Evolutionary conservation across 2,329 filamentous ascomycete genomes (phyloP), one percentile per base, ranked within the genome.

Genomic region (Colletotrichum cordylinicola): DNA sequence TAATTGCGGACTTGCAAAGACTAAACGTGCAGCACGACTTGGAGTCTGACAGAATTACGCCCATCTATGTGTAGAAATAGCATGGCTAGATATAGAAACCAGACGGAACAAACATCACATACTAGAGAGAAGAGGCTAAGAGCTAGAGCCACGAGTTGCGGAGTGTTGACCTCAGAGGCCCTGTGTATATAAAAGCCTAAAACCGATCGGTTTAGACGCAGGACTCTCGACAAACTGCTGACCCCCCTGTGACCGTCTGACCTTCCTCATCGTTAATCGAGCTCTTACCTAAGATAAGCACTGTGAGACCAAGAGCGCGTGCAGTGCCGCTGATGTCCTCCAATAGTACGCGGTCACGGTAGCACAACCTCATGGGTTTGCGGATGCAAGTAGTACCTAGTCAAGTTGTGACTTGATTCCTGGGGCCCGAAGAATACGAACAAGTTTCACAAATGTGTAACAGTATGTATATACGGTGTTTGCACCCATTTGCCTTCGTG

Each of bases 51-150:
- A 1, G 2, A 48, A 21, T 21, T 24, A 52, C 10, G 43, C n/a
- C 6, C n/a, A 52, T n/a, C 4, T 13, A 0, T 21, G 13, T 52
- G 0, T 21, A 52, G 2, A 8, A 21, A 21, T 52, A 52, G 43
- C n/a, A 4, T 52, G n/a, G 43, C 21, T n/a, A 21, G 43, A 4
- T 4, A 7, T 0, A 21, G 13, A 0, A 48, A 0, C 10, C 43
- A 48, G 10, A 48, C 1, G n/a, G n/a, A 2, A 52, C n/a, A 52
- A 52, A 52, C n/a, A 52, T n/a, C 3, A 8, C 13, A 21, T 21
- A 13, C 6, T 21, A 52, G n/a, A 21, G n/a, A 52, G 10, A 8
- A 21, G 24, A 4, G 24, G 24, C 24, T 27, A 27, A 27, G 43
- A 0, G 43, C 43, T 2, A 52, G 43, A 52, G 0, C 4, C 43